A percentile compares a stretch with the other conserved stretches of the same genome.
Evolutionary conservation across 768 basidiomycete genomes (phyloP).

Genomic region (Rubroboletus satanas): DNA sequence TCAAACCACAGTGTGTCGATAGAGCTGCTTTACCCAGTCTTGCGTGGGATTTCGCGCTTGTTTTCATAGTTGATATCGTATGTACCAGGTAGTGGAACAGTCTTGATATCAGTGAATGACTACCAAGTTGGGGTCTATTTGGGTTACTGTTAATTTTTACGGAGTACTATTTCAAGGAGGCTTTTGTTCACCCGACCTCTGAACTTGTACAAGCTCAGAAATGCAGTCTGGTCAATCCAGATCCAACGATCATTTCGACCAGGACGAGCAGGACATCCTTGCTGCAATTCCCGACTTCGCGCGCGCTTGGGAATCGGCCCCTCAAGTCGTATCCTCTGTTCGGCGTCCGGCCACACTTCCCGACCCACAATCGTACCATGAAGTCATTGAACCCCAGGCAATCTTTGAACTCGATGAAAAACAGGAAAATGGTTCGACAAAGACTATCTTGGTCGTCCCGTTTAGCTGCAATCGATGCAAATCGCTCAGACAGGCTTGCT

Average conservation of each 20-base stretch:
- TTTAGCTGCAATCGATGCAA: conserved; percentile 17
- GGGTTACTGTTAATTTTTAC: not conserved
- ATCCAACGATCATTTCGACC: not conserved
- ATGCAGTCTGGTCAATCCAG: conserved; percentile 9
- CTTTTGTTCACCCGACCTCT: not conserved
- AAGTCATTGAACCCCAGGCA: conserved; percentile 13
- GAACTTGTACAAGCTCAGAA: not conserved
- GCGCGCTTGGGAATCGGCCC: conserved; percentile 18
- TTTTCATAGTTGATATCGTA: not conserved
- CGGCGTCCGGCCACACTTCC: conserved; percentile 26
- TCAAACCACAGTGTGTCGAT: no score
- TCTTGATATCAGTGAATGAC: not conserved
- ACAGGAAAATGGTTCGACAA: conserved; percentile 1
- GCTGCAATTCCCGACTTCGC: conserved; percentile 13
- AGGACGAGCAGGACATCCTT: not conserved
- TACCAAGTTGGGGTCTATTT: not conserved
- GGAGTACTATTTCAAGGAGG: not conserved
- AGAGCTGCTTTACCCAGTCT: no score
- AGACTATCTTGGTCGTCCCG: conserved; percentile 23
- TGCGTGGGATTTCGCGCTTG: not conserved
- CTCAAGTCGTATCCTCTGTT: conserved; percentile 15
- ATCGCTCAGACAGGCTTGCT: conserved; percentile 15
- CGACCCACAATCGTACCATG: conserved; percentile 17
- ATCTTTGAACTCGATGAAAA: conserved; percentile 29
- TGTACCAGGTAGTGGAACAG: no score